These are phyloP conservation scores for Buxus sempervirens DNA, from an alignment of 164 flowering plant genomes.

Conservation along the genomic window DNA sequence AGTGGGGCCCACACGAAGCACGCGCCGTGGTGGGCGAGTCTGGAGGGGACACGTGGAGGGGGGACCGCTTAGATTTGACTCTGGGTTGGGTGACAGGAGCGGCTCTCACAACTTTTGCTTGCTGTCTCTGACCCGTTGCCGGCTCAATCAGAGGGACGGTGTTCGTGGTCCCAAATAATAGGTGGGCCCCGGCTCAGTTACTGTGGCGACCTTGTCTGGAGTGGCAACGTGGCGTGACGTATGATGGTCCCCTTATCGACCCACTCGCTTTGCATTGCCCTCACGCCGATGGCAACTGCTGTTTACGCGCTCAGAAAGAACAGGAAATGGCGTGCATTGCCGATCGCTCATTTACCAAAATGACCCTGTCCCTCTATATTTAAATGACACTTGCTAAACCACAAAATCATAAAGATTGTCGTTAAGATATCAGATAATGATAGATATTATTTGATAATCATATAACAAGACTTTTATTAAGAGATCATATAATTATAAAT, in stretches of 20 bases:
- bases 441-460: too few species aligned
- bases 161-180: conserved; percentile 2
- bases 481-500: too few species aligned
- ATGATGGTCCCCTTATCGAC: too few species aligned
- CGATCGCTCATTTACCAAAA: neutral
- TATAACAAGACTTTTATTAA: too few species aligned
- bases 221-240: too few species aligned
- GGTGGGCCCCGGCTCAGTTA: conserved; percentile 4
- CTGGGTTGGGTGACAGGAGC: conserved; percentile 18
- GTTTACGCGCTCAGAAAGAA: too few species aligned
- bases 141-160: conserved; percentile 24
- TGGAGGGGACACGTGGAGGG: conserved; percentile 24
- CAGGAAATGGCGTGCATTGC: too few species aligned
- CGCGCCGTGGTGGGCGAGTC: conserved; percentile 18
- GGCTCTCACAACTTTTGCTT: neutral
- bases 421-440: too few species aligned
- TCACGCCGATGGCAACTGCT: too few species aligned
- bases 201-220: neutral
- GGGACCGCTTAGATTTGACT: conserved; percentile 16
- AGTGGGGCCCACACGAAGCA: conserved; percentile 25
- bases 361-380: neutral
- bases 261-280: too few species aligned
- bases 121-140: conserved; percentile 30
- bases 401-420: too few species aligned
- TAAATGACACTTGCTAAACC: too few species aligned